Conservation (phyloP, 108 stramenopile species). For the Stephanodiscus minutulus region DNA sequence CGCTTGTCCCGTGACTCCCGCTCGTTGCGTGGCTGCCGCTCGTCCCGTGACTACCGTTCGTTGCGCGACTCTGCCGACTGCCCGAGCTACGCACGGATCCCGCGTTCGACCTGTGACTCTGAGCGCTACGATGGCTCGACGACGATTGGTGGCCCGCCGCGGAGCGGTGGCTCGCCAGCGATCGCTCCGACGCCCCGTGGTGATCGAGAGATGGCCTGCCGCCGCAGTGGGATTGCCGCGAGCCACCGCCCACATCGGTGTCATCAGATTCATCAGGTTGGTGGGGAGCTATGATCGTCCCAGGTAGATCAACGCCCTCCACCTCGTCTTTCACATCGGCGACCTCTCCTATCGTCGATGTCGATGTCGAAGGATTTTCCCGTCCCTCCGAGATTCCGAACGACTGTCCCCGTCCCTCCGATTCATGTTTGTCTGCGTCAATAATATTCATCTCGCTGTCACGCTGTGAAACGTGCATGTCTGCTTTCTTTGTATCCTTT, state of each 20-base stretch:
- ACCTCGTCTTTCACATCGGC: too few relatives aligned
- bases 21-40: conserved; percentile 1
- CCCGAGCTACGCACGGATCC: neutral
- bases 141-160: conserved; percentile 11
- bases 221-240: too few relatives aligned
- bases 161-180: conserved; percentile 3
- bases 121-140: conserved; percentile 22
- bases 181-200: neutral
- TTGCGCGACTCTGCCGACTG: conserved; percentile 11
- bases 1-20: neutral
- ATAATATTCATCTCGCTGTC: neutral
- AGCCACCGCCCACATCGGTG: too few relatives aligned
- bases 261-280: too few relatives aligned
- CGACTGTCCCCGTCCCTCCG: neutral
- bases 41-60: conserved; percentile 16
- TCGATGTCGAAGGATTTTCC: neutral
- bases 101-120: conserved; percentile 20
- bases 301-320: too few relatives aligned
- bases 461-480: too few relatives aligned
- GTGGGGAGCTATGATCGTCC: too few relatives aligned
- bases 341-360: neutral
- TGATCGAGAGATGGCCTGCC: too few relatives aligned
- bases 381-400: neutral
- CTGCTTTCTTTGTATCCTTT: too few relatives aligned
- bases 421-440: neutral